Conservation (phyloP, 2,329 filamentous ascomycete species). For the Akanthomyces lecanii region DNA sequence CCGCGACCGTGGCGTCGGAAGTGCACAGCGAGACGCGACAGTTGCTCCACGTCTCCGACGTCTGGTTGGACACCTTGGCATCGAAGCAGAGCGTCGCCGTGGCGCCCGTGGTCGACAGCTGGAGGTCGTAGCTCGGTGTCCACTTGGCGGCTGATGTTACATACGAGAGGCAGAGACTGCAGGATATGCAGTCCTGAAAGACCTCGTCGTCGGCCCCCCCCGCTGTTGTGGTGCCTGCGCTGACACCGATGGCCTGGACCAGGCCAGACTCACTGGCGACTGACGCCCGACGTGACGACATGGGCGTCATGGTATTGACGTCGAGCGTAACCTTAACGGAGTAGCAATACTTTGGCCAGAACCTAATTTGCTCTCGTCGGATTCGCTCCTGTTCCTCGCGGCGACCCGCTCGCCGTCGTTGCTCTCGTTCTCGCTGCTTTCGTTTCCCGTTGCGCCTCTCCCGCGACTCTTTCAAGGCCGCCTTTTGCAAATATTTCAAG, state of each 20-base stretch:
- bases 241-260: conserved; percentile 34
- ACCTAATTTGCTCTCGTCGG: conserved; percentile 39
- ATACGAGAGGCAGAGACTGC: conserved; percentile 54
- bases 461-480: conserved; percentile 32
- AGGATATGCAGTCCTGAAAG: conserved; percentile 28
- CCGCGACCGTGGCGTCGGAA: conserved; percentile 55
- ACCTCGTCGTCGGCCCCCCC: conserved; percentile 43
- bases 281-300: conserved; percentile 31
- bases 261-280: conserved; percentile 33
- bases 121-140: conserved; percentile 59
- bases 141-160: conserved; percentile 55
- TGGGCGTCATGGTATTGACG: conserved; percentile 36
- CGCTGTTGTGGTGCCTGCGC: not conserved
- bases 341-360: conserved; percentile 48
- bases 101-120: conserved; percentile 52
- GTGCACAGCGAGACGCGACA: conserved; percentile 59
- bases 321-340: conserved; percentile 47
- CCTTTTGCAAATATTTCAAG: conserved; percentile 19
- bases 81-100: conserved; percentile 56
- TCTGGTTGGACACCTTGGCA: conserved; percentile 57
- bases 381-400: conserved; percentile 42
- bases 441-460: conserved; percentile 24
- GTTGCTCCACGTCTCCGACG: conserved; percentile 60
- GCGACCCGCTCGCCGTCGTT: conserved; percentile 34
- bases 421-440: conserved; percentile 33